Evolutionary conservation across 176 grass and related monocot genomes (phyloP).

Genomic region (Alopecurus myosuroides): DNA sequence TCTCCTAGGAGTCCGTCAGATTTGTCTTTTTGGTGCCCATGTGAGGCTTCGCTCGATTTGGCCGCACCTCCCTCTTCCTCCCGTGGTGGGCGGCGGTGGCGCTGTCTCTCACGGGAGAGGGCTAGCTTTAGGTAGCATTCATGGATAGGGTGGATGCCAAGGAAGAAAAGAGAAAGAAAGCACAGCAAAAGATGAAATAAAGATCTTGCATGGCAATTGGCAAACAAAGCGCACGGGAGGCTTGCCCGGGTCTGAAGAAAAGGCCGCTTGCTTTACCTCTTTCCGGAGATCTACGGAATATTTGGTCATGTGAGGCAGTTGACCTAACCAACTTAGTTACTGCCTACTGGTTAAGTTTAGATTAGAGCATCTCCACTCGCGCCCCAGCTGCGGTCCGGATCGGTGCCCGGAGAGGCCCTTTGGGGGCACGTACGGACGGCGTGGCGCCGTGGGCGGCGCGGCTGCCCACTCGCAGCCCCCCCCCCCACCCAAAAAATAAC

Average conservation of each 20-base stretch:
- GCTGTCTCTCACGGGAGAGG: conserved; percentile 30
- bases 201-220: conserved; percentile 11
- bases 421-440: too few species aligned
- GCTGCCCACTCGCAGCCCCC: too few species aligned
- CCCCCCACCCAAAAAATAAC: too few species aligned
- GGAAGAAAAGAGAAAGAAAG: conserved; percentile 1
- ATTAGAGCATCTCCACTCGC: too few species aligned
- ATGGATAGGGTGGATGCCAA: conserved; percentile 21
- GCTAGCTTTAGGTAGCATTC: conserved; percentile 24
- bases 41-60: conserved; percentile 36
- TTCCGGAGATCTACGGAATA: conserved; percentile 43
- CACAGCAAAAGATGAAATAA: conserved; percentile 15
- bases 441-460: too few species aligned
- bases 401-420: too few species aligned
- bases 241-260: conserved; percentile 42
- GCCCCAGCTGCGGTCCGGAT: too few species aligned
- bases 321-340: neutral
- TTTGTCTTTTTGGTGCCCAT: conserved; percentile 26
- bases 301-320: conserved; percentile 35
- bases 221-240: conserved; percentile 25
- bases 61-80: conserved; percentile 15
- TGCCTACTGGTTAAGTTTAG: neutral
- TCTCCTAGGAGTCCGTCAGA: neutral
- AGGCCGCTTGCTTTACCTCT: conserved; percentile 13
- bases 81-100: neutral